Evolutionary conservation across 345 rosid species (phyloP).

Genomic region (Erucastrum elatum): DNA sequence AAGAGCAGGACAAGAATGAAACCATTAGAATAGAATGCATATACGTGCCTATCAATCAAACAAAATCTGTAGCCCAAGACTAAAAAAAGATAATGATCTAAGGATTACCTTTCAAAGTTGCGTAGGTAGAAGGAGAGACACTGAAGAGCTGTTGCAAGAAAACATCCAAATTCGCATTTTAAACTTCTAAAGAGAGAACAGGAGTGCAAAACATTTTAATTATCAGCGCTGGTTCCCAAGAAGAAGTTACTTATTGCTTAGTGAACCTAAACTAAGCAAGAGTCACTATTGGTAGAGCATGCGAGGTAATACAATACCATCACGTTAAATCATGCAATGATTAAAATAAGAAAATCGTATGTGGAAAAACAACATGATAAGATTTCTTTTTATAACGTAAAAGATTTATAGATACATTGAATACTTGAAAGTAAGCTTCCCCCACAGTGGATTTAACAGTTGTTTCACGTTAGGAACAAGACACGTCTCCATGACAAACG

Average conservation of each 20-base stretch:
- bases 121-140: not conserved
- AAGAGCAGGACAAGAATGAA: not conserved
- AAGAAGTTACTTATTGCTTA: not conserved
- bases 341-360: not conserved
- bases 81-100: not conserved
- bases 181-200: not conserved
- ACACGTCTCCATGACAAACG: too few relatives aligned
- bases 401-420: not conserved
- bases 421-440: not conserved
- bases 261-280: not conserved
- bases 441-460: too few relatives aligned
- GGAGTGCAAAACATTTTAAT: not conserved
- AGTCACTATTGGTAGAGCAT: not conserved
- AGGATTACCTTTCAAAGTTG: not conserved
- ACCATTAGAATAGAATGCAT: not conserved
- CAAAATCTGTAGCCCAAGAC: not conserved
- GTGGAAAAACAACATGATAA: not conserved
- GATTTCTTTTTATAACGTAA: not conserved
- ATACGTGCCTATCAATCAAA: not conserved
- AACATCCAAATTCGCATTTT: not conserved
- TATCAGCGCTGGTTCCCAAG: not conserved
- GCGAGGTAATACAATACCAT: not conserved
- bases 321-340: not conserved
- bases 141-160: not conserved
- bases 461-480: too few relatives aligned